phyloP scores from a whole-genome alignment of 495 filamentous ascomycete genomes.

The Talaromyces borbonicus region DNA sequence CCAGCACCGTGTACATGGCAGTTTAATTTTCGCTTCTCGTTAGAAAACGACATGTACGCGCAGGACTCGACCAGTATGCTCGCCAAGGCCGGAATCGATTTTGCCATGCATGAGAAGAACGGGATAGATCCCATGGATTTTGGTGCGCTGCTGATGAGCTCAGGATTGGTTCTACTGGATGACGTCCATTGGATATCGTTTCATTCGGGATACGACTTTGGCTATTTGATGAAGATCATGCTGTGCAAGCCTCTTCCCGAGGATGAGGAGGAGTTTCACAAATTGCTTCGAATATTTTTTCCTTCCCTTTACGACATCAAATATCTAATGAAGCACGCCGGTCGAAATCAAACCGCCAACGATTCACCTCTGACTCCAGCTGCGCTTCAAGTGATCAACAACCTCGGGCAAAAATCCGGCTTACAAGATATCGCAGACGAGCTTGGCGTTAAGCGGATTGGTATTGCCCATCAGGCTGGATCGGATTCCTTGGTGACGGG shows the following conservation, averaged over 20 bases:
- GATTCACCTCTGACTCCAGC: slow-evolving; percentile 49
- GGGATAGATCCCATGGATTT: slow-evolving; percentile 91
- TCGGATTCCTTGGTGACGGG: slow-evolving; percentile 88
- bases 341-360: slow-evolving; percentile 52
- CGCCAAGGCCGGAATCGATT: slow-evolving; percentile 79
- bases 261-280: slow-evolving; percentile 79
- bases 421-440: slow-evolving; percentile 90
- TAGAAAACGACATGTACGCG: slow-evolving; percentile 93
- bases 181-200: slow-evolving; percentile 94
- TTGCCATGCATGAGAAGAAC: slow-evolving; percentile 65
- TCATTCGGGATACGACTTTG: slow-evolving; percentile 98
- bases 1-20: slow-evolving; percentile 88
- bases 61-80: slow-evolving; percentile 85
- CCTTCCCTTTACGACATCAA: slow-evolving; percentile 92
- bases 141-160: slow-evolving; percentile 78
- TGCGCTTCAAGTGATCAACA: slow-evolving; percentile 58
- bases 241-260: slow-evolving; percentile 68
- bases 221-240: slow-evolving; percentile 90
- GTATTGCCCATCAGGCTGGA: slow-evolving; percentile 80
- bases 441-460: slow-evolving; percentile 77
- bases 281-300: slow-evolving; percentile 80
- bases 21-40: slow-evolving; percentile 96
- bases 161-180: slow-evolving; percentile 79
- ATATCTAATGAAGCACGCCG: slow-evolving; percentile 85
- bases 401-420: slow-evolving; percentile 75